Evolutionary conservation across 768 basidiomycete species (phyloP).

Genomic region (Psilocybe subaeruginosa): DNA sequence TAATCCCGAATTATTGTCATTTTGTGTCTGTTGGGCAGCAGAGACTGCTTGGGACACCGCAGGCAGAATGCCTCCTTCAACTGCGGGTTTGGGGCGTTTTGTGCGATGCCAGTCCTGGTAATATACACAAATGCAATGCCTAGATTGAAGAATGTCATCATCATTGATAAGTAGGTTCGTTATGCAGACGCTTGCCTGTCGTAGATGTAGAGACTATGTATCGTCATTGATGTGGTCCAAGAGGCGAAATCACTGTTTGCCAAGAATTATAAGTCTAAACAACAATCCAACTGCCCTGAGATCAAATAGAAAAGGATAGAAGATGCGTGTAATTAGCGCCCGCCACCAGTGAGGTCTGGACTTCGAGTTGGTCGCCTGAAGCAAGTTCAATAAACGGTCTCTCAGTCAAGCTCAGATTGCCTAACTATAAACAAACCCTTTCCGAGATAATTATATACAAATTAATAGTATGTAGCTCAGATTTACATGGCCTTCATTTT

Average conservation of each 20-base stretch:
- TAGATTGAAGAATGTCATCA: constrained; percentile 28
- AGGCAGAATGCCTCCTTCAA: constrained; percentile 72
- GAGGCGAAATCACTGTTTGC: not conserved
- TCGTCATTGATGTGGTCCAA: constrained; percentile 66
- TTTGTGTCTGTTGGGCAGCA: constrained; percentile 31
- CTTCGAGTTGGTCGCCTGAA: too few species aligned
- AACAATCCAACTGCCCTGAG: too few species aligned
- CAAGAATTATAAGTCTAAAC: too few species aligned
- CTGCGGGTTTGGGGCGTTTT: constrained; percentile 70
- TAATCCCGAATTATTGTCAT: constrained; percentile 33
- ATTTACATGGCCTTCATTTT: constrained; percentile 25
- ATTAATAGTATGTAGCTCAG: not conserved
- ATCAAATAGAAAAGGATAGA: too few species aligned
- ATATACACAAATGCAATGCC: constrained; percentile 92
- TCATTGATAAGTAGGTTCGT: not conserved
- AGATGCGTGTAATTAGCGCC: too few species aligned
- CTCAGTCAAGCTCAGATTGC: too few species aligned
- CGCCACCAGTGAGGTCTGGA: too few species aligned
- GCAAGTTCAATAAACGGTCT: too few species aligned
- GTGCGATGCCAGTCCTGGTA: constrained; percentile 96
- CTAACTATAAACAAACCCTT: too few species aligned
- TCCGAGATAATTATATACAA: too few species aligned
- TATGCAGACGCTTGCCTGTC: constrained; percentile 62
- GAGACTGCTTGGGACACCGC: constrained; percentile 77
- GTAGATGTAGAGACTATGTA: constrained; percentile 92